These are phyloP conservation scores for Geotrichum restrictum DNA, from an alignment of 1,139 yeast genomes.

Conservation along the genomic window DNA sequence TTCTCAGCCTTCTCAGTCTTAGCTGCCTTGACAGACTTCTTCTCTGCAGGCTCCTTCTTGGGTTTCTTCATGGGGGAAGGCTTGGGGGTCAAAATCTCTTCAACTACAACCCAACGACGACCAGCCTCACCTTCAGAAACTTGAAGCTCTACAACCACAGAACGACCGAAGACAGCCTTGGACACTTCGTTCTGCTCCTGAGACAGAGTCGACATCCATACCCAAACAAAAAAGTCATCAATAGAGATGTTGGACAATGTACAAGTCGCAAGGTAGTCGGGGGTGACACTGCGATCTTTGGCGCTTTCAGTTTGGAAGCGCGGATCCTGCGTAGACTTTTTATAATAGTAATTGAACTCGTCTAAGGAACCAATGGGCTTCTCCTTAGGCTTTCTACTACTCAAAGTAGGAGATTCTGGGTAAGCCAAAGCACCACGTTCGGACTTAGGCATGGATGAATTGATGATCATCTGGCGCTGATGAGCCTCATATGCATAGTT, in stretches of 20 bases:
- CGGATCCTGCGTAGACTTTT: constrained; percentile 12
- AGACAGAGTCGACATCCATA: constrained; percentile 78
- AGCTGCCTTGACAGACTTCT: constrained; percentile 4
- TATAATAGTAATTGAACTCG: constrained; percentile 16
- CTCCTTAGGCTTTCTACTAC: neutral
- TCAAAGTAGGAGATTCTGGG: constrained; percentile 26
- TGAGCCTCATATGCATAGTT: constrained; percentile 35
- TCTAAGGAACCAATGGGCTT: constrained; percentile 17
- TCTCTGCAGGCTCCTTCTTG: constrained; percentile 19
- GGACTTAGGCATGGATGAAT: constrained; percentile 29
- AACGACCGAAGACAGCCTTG: constrained; percentile 71
- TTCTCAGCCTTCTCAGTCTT: constrained; percentile 9
- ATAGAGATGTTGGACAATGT: constrained; percentile 61
- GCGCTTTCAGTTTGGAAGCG: constrained; percentile 12
- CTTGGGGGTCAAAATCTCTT: constrained; percentile 46
- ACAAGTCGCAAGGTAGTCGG: constrained; percentile 43
- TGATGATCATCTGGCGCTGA: constrained; percentile 28
- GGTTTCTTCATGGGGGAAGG: constrained; percentile 30
- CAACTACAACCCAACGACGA: constrained; percentile 78
- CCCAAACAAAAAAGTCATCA: constrained; percentile 87
- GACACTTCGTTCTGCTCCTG: constrained; percentile 66
- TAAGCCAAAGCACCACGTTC: constrained; percentile 31
- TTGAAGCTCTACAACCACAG: constrained; percentile 67
- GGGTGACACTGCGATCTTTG: constrained; percentile 17
- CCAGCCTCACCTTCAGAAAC: constrained; percentile 41